Evolutionary conservation across 78 protist genomes (phyloP).

Genomic region (Isochrysis galbana): DNA sequence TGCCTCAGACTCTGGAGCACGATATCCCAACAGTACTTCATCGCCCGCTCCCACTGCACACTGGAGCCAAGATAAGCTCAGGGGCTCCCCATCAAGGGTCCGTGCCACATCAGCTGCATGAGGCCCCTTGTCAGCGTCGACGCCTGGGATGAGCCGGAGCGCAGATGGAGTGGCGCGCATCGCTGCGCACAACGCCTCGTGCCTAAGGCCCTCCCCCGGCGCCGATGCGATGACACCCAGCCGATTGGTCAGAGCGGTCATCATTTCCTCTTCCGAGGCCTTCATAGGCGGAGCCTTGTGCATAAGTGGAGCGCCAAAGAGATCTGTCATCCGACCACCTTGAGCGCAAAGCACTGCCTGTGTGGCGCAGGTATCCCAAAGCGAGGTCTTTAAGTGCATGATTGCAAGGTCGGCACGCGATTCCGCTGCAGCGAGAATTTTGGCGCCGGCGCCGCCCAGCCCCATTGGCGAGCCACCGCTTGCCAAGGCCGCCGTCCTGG

Average conservation of each 20-base stretch:
- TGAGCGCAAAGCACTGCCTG: neutral
- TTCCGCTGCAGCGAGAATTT: neutral
- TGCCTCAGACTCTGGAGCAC: neutral
- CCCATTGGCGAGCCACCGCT: no score
- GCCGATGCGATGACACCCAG: conserved; percentile 7
- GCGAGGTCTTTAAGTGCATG: neutral
- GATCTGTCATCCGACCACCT: conserved; percentile 15
- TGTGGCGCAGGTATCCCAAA: conserved; percentile 52
- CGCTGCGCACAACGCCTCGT: neutral
- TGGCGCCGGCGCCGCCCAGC: conserved; percentile 32
- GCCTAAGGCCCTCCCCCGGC: neutral
- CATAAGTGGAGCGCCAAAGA: conserved; percentile 25
- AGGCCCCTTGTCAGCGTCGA: neutral
- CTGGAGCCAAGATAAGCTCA: neutral
- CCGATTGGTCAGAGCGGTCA: neutral
- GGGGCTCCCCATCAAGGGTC: neutral
- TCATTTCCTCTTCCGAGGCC: no score
- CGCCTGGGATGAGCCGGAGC: neutral
- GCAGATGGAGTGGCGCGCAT: no score
- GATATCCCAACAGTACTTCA: neutral
- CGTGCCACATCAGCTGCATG: conserved; percentile 28
- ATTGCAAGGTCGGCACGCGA: conserved; percentile 6
- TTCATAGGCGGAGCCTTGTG: no score
- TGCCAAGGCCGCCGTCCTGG: neutral
- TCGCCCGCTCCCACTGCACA: neutral